Evolutionary conservation across 257 asterid genomes (phyloP).

Genomic region (Solanum tarapatanum): DNA sequence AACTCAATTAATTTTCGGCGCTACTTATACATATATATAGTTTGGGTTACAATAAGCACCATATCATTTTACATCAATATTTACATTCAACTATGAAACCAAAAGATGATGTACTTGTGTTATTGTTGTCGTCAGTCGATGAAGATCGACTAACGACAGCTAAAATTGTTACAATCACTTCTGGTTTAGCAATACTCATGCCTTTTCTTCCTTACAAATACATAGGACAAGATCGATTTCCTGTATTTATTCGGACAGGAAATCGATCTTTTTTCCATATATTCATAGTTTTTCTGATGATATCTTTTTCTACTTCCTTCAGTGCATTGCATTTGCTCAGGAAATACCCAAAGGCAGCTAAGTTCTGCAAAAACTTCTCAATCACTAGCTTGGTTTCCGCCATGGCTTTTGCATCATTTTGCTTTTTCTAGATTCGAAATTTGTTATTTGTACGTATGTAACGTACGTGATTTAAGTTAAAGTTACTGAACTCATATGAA

Average conservation of each 20-base stretch:
- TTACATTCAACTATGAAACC: too few species aligned
- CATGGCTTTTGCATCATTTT: neutral
- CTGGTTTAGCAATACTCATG: neutral
- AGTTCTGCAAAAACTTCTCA: neutral
- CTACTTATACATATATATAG: too few species aligned
- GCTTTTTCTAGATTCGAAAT: neutral
- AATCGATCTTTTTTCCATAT: neutral
- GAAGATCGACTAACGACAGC: neutral
- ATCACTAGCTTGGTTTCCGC: neutral
- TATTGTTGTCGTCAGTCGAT: neutral
- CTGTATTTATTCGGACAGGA: neutral
- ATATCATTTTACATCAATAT: too few species aligned
- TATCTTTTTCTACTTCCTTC: neutral
- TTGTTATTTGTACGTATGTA: neutral
- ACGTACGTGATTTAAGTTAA: neutral
- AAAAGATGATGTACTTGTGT: too few species aligned
- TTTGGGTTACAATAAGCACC: too few species aligned
- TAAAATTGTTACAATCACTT: neutral
- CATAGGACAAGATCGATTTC: neutral
- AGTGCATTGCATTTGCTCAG: neutral
- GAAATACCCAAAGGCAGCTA: neutral
- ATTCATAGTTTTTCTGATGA: neutral
- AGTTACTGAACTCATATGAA: neutral
- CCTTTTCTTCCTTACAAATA: neutral
- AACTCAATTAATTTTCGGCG: too few species aligned